Evolutionary conservation across 1,284 basidiomycete genomes (phyloP), one percentile per base, ranked within the genome.

Genomic region (Rhizoctonia solani): DNA sequence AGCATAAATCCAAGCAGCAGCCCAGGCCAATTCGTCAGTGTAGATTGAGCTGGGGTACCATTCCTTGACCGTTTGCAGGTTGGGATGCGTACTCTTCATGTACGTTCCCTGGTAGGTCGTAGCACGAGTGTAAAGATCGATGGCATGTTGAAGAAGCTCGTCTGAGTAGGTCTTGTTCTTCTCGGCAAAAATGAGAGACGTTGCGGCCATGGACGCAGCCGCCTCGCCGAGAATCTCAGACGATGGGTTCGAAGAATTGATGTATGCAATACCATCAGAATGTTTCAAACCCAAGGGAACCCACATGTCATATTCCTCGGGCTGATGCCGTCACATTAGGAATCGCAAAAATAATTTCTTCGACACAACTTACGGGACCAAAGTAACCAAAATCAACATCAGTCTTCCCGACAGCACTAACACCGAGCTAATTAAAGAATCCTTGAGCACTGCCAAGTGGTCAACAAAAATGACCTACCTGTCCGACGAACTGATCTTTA

Each of bases 371-470:
- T 19, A 69, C 69, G 25, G 69, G 69, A 47, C 69, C 69, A 49
- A 69, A 69, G 29, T 69, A 69, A 21, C 69, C 69, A 46, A 69
- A 69, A 30, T 69, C 69, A 29, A 69, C 53, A 42, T 69, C 69
- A n/a, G 66, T 67, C n/a, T 39, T 50, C 19, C 66, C 66, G 4
- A 46, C n/a, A 3, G 69, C 69, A 34, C 66, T 67, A 34, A 69
- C 69, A 47, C 69, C 69, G 63, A 69, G 59, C 69, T 69, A 59
- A 49, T 34, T 4, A 11, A 34, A 11, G 4, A 23, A 37, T 47
- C 8, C 4, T 27, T 56, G 13, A 42, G 34, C 19, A 34, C 13
- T 32, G 47, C 37, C 13, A 14, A 21, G 16, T 16, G n/a, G 19
- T 37, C 6, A 49, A 5, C 46, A 19, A 3, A 9, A 8, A 1